These are phyloP conservation scores for Fusarium sp. DNA, from an alignment of 2,329 filamentous ascomycete genomes.

Conservation along the genomic window DNA sequence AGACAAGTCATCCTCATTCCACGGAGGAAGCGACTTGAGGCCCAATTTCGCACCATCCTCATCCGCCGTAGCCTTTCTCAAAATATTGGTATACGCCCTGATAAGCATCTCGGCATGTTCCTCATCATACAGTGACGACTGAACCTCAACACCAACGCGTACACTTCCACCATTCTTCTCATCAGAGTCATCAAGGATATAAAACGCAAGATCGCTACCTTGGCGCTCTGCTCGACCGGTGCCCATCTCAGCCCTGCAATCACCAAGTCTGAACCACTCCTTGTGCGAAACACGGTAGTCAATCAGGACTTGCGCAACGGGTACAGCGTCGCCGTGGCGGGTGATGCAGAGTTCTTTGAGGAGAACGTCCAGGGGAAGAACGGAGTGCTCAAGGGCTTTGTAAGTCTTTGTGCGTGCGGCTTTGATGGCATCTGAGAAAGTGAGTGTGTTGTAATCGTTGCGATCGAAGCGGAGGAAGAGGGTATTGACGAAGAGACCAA, in stretches of 20 bases:
- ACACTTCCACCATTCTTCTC: not conserved
- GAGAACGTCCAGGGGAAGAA: not conserved
- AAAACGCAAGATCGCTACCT: not conserved
- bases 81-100: not conserved
- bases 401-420: constrained; percentile 1
- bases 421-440: not conserved
- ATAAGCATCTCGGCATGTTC: constrained; percentile 9
- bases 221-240: not conserved
- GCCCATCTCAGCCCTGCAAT: constrained; percentile 6
- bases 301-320: not conserved
- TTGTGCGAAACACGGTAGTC: constrained; percentile 10
- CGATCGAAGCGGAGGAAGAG: constrained; percentile 9
- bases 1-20: not conserved
- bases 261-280: constrained; percentile 9
- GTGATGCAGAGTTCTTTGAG: constrained; percentile 9
- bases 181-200: not conserved
- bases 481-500: constrained; percentile 19
- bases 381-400: constrained; percentile 1
- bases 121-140: not conserved
- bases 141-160: not conserved
- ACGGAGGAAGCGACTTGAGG: not conserved
- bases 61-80: not conserved
- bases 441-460: not conserved
- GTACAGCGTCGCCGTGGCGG: not conserved
- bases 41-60: not conserved